These are phyloP conservation scores for Aquilaria agallochum DNA, from an alignment of 441 rosid genomes.

Conservation along the genomic window DNA sequence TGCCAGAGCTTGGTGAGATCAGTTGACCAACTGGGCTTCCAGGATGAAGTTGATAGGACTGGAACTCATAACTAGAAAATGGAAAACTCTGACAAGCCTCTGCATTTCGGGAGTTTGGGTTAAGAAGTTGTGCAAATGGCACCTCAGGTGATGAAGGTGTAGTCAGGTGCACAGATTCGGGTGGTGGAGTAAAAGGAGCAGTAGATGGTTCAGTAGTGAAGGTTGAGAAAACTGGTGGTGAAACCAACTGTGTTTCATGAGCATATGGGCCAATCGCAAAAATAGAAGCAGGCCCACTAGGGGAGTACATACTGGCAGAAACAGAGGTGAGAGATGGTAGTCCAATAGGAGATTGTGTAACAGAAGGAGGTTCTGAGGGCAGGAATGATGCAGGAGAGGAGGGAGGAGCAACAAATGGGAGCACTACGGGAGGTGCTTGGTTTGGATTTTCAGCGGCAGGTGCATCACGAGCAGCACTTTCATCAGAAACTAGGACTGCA, in stretches of 20 bases:
- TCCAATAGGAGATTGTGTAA: conserved; percentile 75
- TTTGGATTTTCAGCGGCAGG: conserved; percentile 31
- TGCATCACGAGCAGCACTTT: conserved; percentile 27
- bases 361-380: conserved; percentile 92
- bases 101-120: conserved; percentile 35
- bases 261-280: conserved; percentile 97
- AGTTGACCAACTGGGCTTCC: conserved; percentile 94
- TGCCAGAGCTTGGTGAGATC: conserved; percentile 84
- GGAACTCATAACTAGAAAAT: conserved; percentile 63
- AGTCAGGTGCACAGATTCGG: conserved; percentile 70
- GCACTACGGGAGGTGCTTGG: conserved; percentile 37
- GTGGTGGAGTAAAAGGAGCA: conserved; percentile 92
- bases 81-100: conserved; percentile 43
- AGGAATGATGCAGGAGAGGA: conserved; percentile 95
- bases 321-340: conserved; percentile 50
- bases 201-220: conserved; percentile 95
- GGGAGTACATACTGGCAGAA: conserved; percentile 68
- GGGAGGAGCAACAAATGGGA: conserved; percentile 91
- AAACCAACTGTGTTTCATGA: conserved; percentile 83
- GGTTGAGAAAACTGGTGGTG: conserved; percentile 91
- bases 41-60: conserved; percentile 79
- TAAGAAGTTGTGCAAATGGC: conserved; percentile 85
- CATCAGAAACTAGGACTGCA: conserved; percentile 59
- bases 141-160: conserved; percentile 97
- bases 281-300: conserved; percentile 69